Percentiles rank a stretch among this genome's conserved stretches.
Conservation (phyloP, 306 rosid genomes). For the Notholithocarpus densiflorus region DNA sequence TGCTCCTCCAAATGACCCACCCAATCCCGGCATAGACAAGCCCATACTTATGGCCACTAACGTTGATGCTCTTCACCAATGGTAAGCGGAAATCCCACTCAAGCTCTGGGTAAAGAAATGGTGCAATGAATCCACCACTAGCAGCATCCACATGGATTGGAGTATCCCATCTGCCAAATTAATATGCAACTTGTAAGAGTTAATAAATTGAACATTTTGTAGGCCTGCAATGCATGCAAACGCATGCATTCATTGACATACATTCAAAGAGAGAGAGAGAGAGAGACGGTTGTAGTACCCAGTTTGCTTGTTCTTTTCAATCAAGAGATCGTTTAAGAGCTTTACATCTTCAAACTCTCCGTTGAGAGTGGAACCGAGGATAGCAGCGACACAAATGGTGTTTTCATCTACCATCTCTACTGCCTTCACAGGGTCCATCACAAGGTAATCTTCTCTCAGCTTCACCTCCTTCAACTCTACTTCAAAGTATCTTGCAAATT, state of each 20-base stretch:
- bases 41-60: slow-evolving; percentile 93
- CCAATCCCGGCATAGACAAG: slow-evolving; percentile 92
- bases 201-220: background rate
- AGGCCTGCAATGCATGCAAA: background rate
- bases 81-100: slow-evolving; percentile 89
- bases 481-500: slow-evolving; percentile 95
- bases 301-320: slow-evolving; percentile 67
- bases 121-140: slow-evolving; percentile 95
- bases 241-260: background rate
- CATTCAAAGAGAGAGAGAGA: background rate
- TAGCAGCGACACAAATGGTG: slow-evolving; percentile 94
- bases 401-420: slow-evolving; percentile 91
- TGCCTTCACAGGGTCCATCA: slow-evolving; percentile 83
- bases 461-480: slow-evolving; percentile 93
- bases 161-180: slow-evolving; percentile 73
- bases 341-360: slow-evolving; percentile 98
- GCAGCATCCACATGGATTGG: slow-evolving; percentile 98
- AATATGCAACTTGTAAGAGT: background rate
- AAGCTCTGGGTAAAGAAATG: slow-evolving; percentile 81
- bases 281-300: slow-evolving; percentile 42
- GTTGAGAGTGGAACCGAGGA: slow-evolving; percentile 85
- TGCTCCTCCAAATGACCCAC: slow-evolving; percentile 88
- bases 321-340: slow-evolving; percentile 66
- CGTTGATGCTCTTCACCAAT: slow-evolving; percentile 88
- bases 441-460: slow-evolving; percentile 62